Evolutionary conservation across 2,329 filamentous ascomycete species (phyloP).

Genomic region (Aspergillus eucalypticola): DNA sequence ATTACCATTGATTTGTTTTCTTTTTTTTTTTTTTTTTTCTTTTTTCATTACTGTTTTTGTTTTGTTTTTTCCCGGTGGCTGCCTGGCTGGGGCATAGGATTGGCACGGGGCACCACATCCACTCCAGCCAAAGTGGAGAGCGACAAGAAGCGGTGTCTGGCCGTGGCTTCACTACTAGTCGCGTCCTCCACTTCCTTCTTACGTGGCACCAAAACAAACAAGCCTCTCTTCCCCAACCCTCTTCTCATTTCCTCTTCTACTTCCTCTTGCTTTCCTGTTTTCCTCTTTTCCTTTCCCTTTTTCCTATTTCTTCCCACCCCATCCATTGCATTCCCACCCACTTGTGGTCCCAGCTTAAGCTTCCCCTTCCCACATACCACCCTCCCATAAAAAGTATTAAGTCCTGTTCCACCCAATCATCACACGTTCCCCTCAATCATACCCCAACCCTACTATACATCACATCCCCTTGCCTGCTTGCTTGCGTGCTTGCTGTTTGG

Average conservation of each 20-base stretch:
- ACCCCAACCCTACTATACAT: conserved; percentile 6
- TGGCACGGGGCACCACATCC: background rate
- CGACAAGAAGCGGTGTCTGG: conserved; percentile 26
- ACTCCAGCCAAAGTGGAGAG: conserved; percentile 23
- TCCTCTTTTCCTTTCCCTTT: background rate
- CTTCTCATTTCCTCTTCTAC: background rate
- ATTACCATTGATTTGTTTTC: conserved; percentile 5
- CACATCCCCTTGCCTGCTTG: conserved; percentile 26
- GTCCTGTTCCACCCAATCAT: conserved; percentile 15
- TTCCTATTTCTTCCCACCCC: background rate
- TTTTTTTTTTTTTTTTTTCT: conserved; percentile 10
- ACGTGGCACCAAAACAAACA: conserved; percentile 29
- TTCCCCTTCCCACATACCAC: conserved; percentile 7
- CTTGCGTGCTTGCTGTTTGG: background rate
- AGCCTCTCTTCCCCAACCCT: conserved; percentile 2
- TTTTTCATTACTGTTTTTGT: conserved; percentile 10
- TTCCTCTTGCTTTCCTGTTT: background rate
- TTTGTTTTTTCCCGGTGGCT: conserved; percentile 10
- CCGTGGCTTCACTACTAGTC: conserved; percentile 20
- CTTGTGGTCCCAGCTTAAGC: conserved; percentile 1
- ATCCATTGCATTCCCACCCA: background rate
- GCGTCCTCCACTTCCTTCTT: conserved; percentile 22
- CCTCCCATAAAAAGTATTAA: conserved; percentile 2
- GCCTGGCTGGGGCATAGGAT: conserved; percentile 1
- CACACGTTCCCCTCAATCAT: background rate